These are phyloP conservation scores for Haplographium delicatum DNA, from an alignment of 495 filamentous ascomycete genomes.

Conservation along the genomic window DNA sequence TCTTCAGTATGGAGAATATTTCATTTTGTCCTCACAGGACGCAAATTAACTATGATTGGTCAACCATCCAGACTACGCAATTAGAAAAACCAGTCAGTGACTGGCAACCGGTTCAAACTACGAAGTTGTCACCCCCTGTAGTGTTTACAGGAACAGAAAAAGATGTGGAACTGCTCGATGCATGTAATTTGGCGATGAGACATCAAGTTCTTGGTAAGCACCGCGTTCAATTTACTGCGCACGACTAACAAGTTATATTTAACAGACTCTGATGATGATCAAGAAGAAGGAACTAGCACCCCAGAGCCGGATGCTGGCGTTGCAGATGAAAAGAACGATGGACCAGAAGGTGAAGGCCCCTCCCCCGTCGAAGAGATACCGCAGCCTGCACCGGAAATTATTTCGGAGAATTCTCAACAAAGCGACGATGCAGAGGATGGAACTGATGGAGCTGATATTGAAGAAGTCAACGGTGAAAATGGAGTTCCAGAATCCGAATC, in stretches of 20 bases:
- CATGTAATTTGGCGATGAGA: neutral
- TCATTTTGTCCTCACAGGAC: conserved; percentile 23
- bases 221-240: neutral
- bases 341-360: neutral
- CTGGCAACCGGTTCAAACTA: conserved; percentile 8
- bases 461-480: too few species aligned
- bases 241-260: neutral
- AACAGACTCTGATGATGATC: neutral
- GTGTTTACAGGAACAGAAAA: conserved; percentile 14
- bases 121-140: conserved; percentile 8
- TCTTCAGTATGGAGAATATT: conserved; percentile 25
- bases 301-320: neutral
- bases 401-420: too few species aligned
- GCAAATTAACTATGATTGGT: conserved; percentile 15
- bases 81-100: conserved; percentile 6
- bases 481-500: too few species aligned
- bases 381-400: neutral
- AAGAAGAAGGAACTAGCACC: neutral
- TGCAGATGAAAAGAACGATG: neutral
- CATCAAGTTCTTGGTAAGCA: conserved; percentile 7
- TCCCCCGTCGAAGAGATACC: neutral
- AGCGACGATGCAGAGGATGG: neutral
- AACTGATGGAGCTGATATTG: neutral
- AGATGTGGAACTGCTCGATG: conserved; percentile 16
- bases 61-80: conserved; percentile 15